phyloP scores from a whole-genome alignment of 2,329 filamentous ascomycete species.

The Sphaerostilbella broomeana region DNA sequence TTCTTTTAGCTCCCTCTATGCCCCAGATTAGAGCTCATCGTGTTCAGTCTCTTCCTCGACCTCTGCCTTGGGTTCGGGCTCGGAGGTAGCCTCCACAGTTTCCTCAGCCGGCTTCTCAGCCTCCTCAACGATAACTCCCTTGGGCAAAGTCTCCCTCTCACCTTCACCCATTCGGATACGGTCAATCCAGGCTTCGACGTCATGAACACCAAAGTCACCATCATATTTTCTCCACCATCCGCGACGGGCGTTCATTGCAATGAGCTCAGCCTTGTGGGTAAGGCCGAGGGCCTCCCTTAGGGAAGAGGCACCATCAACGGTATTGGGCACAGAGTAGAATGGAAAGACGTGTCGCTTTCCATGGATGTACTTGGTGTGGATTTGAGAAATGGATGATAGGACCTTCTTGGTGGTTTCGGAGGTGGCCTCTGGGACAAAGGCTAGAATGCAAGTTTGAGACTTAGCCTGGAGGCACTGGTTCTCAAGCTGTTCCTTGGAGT shows the following conservation, averaged over 20 bases:
- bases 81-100: slow-evolving; percentile 14
- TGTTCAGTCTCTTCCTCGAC: slow-evolving; percentile 31
- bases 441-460: slow-evolving; percentile 77
- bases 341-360: slow-evolving; percentile 69
- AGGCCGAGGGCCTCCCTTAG: slow-evolving; percentile 49
- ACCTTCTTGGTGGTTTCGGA: slow-evolving; percentile 49
- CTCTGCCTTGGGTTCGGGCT: slow-evolving; percentile 23
- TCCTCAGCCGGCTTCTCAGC: slow-evolving; percentile 6
- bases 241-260: slow-evolving; percentile 79
- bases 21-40: slow-evolving; percentile 49
- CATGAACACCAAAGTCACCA: slow-evolving; percentile 51
- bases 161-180: slow-evolving; percentile 85
- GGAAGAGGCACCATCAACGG: slow-evolving; percentile 37
- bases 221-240: slow-evolving; percentile 79
- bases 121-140: slow-evolving; percentile 44
- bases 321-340: slow-evolving; percentile 65
- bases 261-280: slow-evolving; percentile 55
- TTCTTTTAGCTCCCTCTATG: neutral
- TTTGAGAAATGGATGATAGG: slow-evolving; percentile 59
- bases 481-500: slow-evolving; percentile 56
- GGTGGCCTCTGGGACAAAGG: slow-evolving; percentile 53
- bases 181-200: slow-evolving; percentile 82
- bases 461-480: slow-evolving; percentile 68
- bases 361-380: slow-evolving; percentile 68
- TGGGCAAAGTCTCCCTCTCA: slow-evolving; percentile 66